Conservation (phyloP, 805 yeast species). For the Zygoascus flipseniorum region DNA sequence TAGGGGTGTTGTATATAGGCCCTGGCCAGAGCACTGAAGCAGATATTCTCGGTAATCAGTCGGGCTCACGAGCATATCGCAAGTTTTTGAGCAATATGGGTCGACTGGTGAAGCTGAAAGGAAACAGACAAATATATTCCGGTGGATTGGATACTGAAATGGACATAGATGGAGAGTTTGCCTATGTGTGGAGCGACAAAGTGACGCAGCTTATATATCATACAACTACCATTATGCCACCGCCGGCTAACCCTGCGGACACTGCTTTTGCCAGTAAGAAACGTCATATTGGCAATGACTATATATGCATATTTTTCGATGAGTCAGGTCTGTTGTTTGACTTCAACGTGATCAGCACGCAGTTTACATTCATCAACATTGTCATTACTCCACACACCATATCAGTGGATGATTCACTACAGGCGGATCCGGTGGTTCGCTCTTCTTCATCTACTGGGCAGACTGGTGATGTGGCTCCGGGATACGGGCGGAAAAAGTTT, state of each 20-base stretch:
- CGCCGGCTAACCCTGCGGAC: constrained; percentile 33
- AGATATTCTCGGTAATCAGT: constrained; percentile 54
- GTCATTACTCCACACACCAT: constrained; percentile 60
- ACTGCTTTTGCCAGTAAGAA: constrained; percentile 48
- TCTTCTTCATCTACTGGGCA: not conserved
- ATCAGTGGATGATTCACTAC: constrained; percentile 1
- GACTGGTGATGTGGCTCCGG: constrained; percentile 4
- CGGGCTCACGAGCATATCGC: constrained; percentile 59
- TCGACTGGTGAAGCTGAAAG: constrained; percentile 45
- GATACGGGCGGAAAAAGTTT: constrained; percentile 9
- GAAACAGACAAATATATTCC: constrained; percentile 42
- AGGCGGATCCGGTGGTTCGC: not conserved
- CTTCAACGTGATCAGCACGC: constrained; percentile 63
- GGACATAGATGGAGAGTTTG: constrained; percentile 67
- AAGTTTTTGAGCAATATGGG: constrained; percentile 55
- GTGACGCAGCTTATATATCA: constrained; percentile 68
- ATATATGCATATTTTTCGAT: constrained; percentile 72
- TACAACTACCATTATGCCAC: constrained; percentile 76
- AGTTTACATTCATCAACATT: constrained; percentile 74
- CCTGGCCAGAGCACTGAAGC: constrained; percentile 54
- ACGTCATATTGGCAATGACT: constrained; percentile 79
- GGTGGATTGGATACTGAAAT: constrained; percentile 74
- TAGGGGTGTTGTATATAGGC: constrained; percentile 70
- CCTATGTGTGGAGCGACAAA: constrained; percentile 64
- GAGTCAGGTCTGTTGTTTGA: constrained; percentile 61